These are phyloP conservation scores for Verticillium dahliae DNA, from an alignment of 2,329 filamentous ascomycete genomes.

Conservation along the genomic window DNA sequence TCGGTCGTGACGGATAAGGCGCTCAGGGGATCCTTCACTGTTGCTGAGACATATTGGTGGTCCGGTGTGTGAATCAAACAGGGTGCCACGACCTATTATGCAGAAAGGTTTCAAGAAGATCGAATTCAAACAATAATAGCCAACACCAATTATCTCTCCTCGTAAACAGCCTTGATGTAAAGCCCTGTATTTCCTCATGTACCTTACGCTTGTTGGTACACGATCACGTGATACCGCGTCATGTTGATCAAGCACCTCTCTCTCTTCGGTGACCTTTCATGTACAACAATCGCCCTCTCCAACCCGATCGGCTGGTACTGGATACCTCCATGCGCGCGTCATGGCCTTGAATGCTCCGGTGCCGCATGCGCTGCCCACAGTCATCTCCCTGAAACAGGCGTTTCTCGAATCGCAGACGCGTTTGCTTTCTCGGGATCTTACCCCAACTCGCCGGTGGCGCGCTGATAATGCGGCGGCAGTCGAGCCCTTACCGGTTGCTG, in stretches of 20 bases:
- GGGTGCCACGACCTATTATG: no score
- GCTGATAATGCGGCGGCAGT: constrained; percentile 35
- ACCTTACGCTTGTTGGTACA: no score
- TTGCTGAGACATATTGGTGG: constrained; percentile 62
- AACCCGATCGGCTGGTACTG: no score
- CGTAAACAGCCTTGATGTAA: no score
- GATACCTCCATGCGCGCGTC: constrained; percentile 5
- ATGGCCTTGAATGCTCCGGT: constrained; percentile 14
- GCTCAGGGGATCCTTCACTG: constrained; percentile 45
- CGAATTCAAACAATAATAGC: no score
- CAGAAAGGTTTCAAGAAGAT: no score
- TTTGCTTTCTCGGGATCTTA: constrained; percentile 52
- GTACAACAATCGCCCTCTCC: no score
- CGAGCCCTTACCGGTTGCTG: constrained; percentile 35
- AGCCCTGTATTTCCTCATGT: no score
- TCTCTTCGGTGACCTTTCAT: no score
- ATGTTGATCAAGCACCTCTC: no score
- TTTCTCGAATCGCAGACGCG: constrained; percentile 60
- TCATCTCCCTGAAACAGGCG: constrained; percentile 55
- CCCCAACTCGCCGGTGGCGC: constrained; percentile 48
- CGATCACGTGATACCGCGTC: no score
- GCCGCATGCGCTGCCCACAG: constrained; percentile 37
- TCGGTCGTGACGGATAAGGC: constrained; percentile 41
- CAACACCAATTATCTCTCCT: no score
- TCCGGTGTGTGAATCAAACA: constrained; percentile 36